Evolutionary conservation across 2,329 filamentous ascomycete genomes (phyloP).

Genomic region (Trichoderma cornu-damae): DNA sequence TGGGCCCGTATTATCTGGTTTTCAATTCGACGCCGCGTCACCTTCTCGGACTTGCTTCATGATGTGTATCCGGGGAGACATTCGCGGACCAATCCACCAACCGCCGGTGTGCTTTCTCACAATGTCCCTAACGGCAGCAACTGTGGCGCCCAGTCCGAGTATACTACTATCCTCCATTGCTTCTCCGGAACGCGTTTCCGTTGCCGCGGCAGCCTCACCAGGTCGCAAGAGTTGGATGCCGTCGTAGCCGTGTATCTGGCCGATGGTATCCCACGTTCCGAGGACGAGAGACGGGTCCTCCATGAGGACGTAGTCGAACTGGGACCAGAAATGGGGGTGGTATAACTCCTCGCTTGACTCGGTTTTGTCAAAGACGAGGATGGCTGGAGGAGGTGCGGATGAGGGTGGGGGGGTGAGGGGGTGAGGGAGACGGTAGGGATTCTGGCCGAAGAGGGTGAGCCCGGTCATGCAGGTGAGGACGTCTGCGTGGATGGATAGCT

Average conservation of each 20-base stretch:
- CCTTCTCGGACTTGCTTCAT: constrained; percentile 35
- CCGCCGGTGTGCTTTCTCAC: constrained; percentile 50
- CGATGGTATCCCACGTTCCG: constrained; percentile 52
- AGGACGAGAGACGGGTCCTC: constrained; percentile 47
- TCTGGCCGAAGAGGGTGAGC: constrained; percentile 59
- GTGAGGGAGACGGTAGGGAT: constrained; percentile 36
- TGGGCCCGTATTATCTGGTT: not conserved
- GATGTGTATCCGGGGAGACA: constrained; percentile 52
- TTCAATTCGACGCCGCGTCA: not conserved
- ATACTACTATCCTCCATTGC: constrained; percentile 25
- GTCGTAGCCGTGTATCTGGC: constrained; percentile 52
- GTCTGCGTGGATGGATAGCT: constrained; percentile 54
- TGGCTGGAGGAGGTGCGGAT: constrained; percentile 23
- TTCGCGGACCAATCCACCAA: constrained; percentile 60
- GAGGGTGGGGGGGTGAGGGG: constrained; percentile 25
- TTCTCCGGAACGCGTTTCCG: constrained; percentile 17
- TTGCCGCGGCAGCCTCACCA: constrained; percentile 27
- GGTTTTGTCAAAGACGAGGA: constrained; percentile 56
- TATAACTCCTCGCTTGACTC: constrained; percentile 46
- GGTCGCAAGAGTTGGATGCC: constrained; percentile 56
- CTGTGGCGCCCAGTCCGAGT: constrained; percentile 42
- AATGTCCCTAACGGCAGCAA: constrained; percentile 37
- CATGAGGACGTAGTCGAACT: constrained; percentile 58
- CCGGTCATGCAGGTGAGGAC: constrained; percentile 67
- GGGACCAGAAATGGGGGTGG: constrained; percentile 54